Base-by-base conservation (phyloP, 2,329 filamentous ascomycete genomes). In the Penicillium crustosum region DNA sequence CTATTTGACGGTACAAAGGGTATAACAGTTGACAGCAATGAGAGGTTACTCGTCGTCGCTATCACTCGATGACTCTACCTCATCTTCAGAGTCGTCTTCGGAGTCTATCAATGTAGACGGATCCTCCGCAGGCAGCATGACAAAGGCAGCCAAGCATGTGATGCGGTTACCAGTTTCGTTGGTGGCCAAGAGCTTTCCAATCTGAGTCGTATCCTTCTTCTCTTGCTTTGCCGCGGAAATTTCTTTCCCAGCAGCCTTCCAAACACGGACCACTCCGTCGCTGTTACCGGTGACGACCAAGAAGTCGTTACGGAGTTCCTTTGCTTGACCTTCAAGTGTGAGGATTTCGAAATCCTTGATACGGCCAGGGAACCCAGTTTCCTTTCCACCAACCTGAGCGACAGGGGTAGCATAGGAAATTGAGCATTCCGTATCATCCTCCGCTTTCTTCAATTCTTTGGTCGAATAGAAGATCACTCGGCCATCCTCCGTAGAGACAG, bases 121-220 rank as follows among this genome's bases (percentile, higher is more conserved):
- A 39, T 73, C 70, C 45, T 71, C 70, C 5, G 76, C 79, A 66
- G 86, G 83, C 73, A 90, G 83, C 91, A 97, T 95, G 62, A 90
- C 79, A 78, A 96, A 97, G 23, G 89, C 89, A 66, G 86, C 87
- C 68, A 97, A 71, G 72, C 94, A 97, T 38, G 93, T 97, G 65
- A 97, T 92, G 56, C 94, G 82, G 72, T 93, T 93, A 45, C 88
- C 87, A 23, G 93, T 96, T 75, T 93, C 89, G 69, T 94, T 94
- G 33, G 84, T 86, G 17, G 88, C 91, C 44, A 96, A 72, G 55
- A 95, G 72, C 63, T 77, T 82, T 31, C 90, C 92, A 23, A 90
- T 74, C 61, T 85, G 82, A 45, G 51, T 57, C 8, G 49, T 53
- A 21, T 65, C 58, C 27, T 66, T 63, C 33, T 65, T 63, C 17